Conservation (phyloP, 1,284 basidiomycete species). For the Ceratobasidium sp. region DNA sequence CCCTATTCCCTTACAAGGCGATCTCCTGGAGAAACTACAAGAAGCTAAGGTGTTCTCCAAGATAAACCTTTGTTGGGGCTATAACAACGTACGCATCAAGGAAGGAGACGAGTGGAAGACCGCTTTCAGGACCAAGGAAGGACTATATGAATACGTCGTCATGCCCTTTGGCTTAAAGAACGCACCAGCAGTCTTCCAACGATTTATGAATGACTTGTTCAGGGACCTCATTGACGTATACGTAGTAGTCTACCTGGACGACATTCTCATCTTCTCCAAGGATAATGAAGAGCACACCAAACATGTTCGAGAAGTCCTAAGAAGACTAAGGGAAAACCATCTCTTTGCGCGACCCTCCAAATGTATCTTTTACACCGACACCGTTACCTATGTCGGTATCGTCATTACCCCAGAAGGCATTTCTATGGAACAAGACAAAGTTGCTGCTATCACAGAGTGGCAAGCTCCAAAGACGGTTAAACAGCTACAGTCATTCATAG, state of each 20-base stretch:
- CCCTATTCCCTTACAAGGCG: too few relatives aligned
- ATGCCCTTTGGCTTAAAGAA: constrained; percentile 30
- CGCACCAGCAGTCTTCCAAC: too few relatives aligned
- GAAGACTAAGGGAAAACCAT: constrained; percentile 54
- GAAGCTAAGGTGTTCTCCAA: too few relatives aligned
- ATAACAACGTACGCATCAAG: constrained; percentile 52
- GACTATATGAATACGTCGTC: constrained; percentile 23
- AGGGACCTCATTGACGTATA: too few relatives aligned
- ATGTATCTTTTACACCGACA: not conserved
- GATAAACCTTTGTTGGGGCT: too few relatives aligned
- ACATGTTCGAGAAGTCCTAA: constrained; percentile 58
- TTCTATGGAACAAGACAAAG: constrained; percentile 61
- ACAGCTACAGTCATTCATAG: too few relatives aligned
- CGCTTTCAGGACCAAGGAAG: constrained; percentile 17
- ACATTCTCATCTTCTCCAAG: constrained; percentile 38
- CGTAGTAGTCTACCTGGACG: constrained; percentile 43
- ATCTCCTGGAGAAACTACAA: too few relatives aligned
- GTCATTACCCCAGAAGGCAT: constrained; percentile 57
- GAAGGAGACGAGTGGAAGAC: constrained; percentile 44
- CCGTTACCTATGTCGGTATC: constrained; percentile 42
- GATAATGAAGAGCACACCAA: constrained; percentile 51
- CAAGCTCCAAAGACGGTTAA: constrained; percentile 55
- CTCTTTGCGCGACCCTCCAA: constrained; percentile 53
- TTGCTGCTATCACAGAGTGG: constrained; percentile 60
- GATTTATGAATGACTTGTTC: too few relatives aligned